Percentiles rank a stretch among this genome's conserved stretches.
phyloP scores from a whole-genome alignment of 2,329 filamentous ascomycete species.

The Pyrenochaeta sp. region DNA sequence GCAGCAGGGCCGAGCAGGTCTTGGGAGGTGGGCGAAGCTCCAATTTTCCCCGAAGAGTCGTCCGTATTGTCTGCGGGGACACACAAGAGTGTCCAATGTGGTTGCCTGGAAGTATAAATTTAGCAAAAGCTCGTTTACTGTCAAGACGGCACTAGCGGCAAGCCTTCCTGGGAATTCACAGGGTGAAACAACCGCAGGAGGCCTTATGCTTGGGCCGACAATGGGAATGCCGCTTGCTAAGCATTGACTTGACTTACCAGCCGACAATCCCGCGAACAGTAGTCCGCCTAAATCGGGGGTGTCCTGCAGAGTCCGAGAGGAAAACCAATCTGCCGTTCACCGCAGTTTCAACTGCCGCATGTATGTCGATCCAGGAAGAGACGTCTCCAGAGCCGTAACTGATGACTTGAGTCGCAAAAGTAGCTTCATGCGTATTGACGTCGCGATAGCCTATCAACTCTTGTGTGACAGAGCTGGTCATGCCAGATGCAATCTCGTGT shows the following conservation, averaged over 20 bases:
- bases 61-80: constrained; percentile 80
- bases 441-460: constrained; percentile 84
- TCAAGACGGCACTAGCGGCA: background rate
- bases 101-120: constrained; percentile 58
- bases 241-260: constrained; percentile 61
- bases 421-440: constrained; percentile 17
- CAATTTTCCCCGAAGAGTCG: constrained; percentile 49
- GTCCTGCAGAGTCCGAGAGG: constrained; percentile 89
- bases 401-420: constrained; percentile 61
- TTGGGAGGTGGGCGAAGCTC: constrained; percentile 60
- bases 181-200: background rate
- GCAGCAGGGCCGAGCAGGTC: constrained; percentile 62
- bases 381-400: constrained; percentile 90
- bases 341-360: constrained; percentile 76
- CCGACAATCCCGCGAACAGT: constrained; percentile 89
- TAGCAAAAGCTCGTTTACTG: constrained; percentile 2
- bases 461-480: constrained; percentile 94
- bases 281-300: constrained; percentile 87
- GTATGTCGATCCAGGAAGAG: constrained; percentile 93
- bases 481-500: constrained; percentile 89
- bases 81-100: constrained; percentile 91
- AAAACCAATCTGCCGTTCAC: constrained; percentile 81
- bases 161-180: background rate
- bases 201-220: background rate
- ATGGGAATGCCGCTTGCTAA: background rate